Conservation (phyloP, 768 basidiomycete species). For the Boletus sensibilis region DNA sequence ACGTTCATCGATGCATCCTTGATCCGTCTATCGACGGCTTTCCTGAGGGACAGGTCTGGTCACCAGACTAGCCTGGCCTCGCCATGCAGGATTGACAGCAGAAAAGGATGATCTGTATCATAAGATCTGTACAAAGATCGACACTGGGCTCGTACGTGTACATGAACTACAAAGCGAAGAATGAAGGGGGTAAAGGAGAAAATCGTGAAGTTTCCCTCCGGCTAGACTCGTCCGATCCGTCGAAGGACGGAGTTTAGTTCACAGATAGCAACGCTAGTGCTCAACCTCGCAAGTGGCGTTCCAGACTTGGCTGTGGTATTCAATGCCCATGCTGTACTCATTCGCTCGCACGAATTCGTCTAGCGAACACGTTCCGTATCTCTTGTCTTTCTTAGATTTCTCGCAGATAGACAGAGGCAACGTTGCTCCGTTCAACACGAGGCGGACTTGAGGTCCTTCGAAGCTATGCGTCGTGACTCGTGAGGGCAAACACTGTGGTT, state of each 20-base stretch:
- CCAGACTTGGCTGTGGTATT: constrained; percentile 35
- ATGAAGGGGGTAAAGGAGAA: too few relatives aligned
- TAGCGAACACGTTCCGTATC: constrained; percentile 40
- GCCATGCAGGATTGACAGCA: background rate
- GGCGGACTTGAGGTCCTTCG: constrained; percentile 38
- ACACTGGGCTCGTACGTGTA: too few relatives aligned
- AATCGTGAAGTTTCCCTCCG: background rate
- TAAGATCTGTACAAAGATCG: too few relatives aligned
- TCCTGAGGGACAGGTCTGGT: too few relatives aligned
- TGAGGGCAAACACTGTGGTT: background rate
- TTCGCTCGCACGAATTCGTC: constrained; percentile 34
- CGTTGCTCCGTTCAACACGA: constrained; percentile 40
- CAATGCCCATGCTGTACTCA: constrained; percentile 20
- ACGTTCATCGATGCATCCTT: too few relatives aligned
- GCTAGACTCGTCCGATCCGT: background rate
- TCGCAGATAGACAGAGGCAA: constrained; percentile 38
- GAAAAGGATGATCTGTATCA: background rate
- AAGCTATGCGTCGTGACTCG: constrained; percentile 24
- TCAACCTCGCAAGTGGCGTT: constrained; percentile 36
- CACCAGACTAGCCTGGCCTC: too few relatives aligned
- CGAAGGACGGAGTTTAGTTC: background rate
- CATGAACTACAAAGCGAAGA: background rate
- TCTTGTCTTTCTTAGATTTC: constrained; percentile 23
- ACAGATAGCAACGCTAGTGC: background rate
- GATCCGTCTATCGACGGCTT: too few relatives aligned